Conservation (phyloP, 768 basidiomycete genomes). For the Termitomyces bulborhizus region DNA sequence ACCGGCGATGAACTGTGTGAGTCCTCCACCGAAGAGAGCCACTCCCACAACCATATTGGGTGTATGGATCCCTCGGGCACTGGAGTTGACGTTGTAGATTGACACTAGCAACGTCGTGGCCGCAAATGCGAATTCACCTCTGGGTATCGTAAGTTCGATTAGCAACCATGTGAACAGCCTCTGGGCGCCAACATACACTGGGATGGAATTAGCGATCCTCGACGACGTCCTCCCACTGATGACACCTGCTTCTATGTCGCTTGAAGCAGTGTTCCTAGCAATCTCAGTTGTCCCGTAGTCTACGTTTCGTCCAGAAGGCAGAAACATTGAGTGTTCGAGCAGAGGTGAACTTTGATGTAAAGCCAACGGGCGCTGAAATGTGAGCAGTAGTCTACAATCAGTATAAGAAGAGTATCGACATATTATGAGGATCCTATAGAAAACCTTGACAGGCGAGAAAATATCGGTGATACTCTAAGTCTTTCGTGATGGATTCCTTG, state of each 20-base stretch:
- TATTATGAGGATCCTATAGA: too few species aligned
- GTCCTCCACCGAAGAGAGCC: constrained; percentile 68
- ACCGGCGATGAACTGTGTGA: constrained; percentile 72
- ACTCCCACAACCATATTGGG: constrained; percentile 72
- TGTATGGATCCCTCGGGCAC: constrained; percentile 35
- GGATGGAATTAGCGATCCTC: constrained; percentile 25
- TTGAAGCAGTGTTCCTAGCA: not conserved
- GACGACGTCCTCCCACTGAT: constrained; percentile 10
- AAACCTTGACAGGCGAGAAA: too few species aligned
- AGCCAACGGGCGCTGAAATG: too few species aligned
- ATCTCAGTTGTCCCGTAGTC: not conserved
- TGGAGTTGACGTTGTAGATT: constrained; percentile 46
- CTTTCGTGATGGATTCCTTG: too few species aligned
- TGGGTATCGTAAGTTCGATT: constrained; percentile 2
- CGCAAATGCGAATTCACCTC: constrained; percentile 30
- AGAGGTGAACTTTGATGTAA: not conserved
- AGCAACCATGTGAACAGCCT: not conserved
- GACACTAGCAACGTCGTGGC: constrained; percentile 65
- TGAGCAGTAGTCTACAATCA: too few species aligned
- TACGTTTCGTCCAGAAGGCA: not conserved
- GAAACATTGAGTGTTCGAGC: not conserved
- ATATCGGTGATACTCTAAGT: too few species aligned
- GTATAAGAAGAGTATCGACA: too few species aligned
- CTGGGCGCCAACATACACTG: constrained; percentile 19
- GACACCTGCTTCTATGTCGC: not conserved